Percentiles rank a stretch among this genome's conserved stretches.
phyloP scores from a whole-genome alignment of 441 rosid species.

The Sinapis alba region DNA sequence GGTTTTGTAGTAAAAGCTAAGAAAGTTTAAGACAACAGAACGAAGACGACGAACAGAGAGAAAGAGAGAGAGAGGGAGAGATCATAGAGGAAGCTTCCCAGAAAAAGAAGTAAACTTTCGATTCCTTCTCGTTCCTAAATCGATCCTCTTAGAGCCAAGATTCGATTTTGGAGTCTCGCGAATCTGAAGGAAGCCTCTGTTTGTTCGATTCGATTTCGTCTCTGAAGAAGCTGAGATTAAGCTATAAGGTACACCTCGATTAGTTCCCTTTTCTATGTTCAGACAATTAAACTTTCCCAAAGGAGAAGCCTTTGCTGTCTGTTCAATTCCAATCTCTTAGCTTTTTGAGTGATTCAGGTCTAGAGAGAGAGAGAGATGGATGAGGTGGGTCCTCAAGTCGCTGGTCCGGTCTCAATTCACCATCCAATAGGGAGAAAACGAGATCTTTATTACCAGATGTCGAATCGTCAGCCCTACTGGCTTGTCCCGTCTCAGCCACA shows the following conservation, averaged over 20 bases:
- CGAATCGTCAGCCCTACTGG: constrained; percentile 44
- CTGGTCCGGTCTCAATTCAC: constrained; percentile 57
- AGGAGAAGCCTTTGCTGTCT: not conserved
- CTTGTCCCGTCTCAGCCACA: constrained; percentile 26
- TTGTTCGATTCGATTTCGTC: constrained; percentile 12
- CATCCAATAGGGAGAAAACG: constrained; percentile 62
- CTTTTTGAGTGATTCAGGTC: not conserved
- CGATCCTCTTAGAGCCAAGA: not conserved
- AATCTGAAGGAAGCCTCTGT: constrained; percentile 16
- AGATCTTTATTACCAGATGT: constrained; percentile 50
- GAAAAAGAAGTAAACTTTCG: not conserved
- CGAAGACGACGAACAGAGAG: constrained; percentile 9
- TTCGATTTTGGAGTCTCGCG: constrained; percentile 6
- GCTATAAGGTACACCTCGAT: constrained; percentile 17
- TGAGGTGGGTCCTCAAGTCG: constrained; percentile 71
- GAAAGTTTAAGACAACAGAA: constrained; percentile 28
- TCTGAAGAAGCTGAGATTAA: constrained; percentile 1
- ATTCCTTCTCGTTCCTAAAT: constrained; percentile 16
- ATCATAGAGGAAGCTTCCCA: constrained; percentile 3
- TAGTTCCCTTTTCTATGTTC: not conserved
- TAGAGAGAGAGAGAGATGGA: constrained; percentile 48
- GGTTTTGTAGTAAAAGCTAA: constrained; percentile 37
- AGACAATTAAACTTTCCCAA: not conserved
- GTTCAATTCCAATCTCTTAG: not conserved
- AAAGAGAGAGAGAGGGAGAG: not conserved